phyloP scores from a whole-genome alignment of 2,329 filamentous ascomycete genomes.

The Ophiostoma ips region DNA sequence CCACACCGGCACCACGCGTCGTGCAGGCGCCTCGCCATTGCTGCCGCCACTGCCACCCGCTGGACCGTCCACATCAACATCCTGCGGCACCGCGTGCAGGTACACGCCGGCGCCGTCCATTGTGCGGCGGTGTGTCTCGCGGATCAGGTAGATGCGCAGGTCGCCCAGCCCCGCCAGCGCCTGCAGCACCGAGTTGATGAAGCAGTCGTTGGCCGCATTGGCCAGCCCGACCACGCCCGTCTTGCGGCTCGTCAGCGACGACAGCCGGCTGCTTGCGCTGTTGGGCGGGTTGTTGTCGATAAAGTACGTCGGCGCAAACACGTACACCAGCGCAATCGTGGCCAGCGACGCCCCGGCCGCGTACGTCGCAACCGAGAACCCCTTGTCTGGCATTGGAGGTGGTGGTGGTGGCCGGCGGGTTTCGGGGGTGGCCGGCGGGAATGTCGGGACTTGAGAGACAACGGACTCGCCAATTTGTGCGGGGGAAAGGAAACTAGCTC shows the following conservation, averaged over 20 bases:
- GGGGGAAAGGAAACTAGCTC: not conserved
- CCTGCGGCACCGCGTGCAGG: slow-evolving; percentile 39
- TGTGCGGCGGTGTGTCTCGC: slow-evolving; percentile 71
- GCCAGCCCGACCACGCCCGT: slow-evolving; percentile 77
- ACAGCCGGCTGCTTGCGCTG: slow-evolving; percentile 18
- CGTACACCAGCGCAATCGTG: slow-evolving; percentile 88
- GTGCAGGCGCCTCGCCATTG: too few species aligned
- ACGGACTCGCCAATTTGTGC: too few species aligned
- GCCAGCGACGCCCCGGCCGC: slow-evolving; percentile 91
- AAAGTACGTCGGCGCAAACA: slow-evolving; percentile 94
- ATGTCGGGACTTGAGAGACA: too few species aligned
- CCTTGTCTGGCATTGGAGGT: slow-evolving; percentile 65
- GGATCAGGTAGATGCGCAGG: slow-evolving; percentile 79
- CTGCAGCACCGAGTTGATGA: slow-evolving; percentile 94
- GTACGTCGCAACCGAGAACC: slow-evolving; percentile 75
- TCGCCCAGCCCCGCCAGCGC: slow-evolving; percentile 82
- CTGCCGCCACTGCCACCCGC: slow-evolving; percentile 1
- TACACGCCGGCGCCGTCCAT: slow-evolving; percentile 72
- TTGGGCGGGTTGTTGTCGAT: slow-evolving; percentile 71
- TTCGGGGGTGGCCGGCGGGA: too few species aligned
- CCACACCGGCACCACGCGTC: slow-evolving; percentile 35
- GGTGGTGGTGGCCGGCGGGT: too few species aligned
- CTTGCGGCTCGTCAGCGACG: slow-evolving; percentile 38
- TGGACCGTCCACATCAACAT: slow-evolving; percentile 9
- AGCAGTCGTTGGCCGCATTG: slow-evolving; percentile 91